Base-by-base conservation (phyloP, 441 rosid species). In the Metrosideros polymorpha region DNA sequence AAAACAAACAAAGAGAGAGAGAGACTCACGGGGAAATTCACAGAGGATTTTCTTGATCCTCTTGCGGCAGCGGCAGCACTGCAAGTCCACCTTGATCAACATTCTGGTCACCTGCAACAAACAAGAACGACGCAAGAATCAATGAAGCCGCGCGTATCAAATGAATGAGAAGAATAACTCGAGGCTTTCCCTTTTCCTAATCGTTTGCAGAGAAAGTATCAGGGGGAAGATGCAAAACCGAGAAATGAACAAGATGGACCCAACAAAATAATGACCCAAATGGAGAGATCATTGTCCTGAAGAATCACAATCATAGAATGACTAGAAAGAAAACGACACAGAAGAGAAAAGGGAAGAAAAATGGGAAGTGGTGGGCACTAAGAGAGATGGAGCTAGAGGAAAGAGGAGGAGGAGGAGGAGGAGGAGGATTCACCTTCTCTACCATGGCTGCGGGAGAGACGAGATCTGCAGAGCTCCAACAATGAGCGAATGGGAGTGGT, bases 31-130 rank as follows among this genome's bases (percentile, higher is more conserved):
- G 43, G 88, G 88, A 3, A 86, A 61, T 49, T 83, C 0, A 79
- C 83, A 59, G 43, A 86, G 88, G 15, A 86, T 79, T 83, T 51
- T 83, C 35, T 83, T 86, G 82, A 86, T 86, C 53, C 83, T 86
- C 63, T 22, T 49, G 88, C 39, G 63, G 88, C 88, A 86, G 54
- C 88, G 83, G 10, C 5, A 32, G 55, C 88, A 86, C 30, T 83
- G 83, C 83, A 86, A 82, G 35, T 86, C 71, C 52, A 63, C 88
- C 88, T 63, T 86, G 39, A 71, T 71, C n/a, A 0, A 42, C 79
- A 71, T 71, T 71, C 1, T 39, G 47, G 79, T 71, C 79, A 39
- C 47, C 79, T 71, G 47, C n/a, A 39, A 71, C 79, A 71, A 71
- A 71, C 47, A 71, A 71, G n/a, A 39, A 71, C 47, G 22, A 71